These are phyloP conservation scores for Fusarium nurragi DNA, from an alignment of 2,329 filamentous ascomycete genomes.

Conservation along the genomic window DNA sequence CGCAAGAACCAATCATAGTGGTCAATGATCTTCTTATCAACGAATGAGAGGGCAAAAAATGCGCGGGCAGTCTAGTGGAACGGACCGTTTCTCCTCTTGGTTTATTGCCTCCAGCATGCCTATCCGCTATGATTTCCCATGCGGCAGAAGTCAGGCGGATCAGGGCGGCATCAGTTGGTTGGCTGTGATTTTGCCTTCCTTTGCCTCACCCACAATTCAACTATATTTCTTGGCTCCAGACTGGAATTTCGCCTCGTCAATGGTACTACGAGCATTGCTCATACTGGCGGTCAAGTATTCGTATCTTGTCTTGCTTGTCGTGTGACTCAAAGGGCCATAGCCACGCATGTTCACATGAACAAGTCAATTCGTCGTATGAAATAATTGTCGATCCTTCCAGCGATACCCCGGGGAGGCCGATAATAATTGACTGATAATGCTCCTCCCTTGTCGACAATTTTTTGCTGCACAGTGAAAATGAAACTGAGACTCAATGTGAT, in stretches of 20 bases:
- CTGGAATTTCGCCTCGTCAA: slow-evolving; percentile 31
- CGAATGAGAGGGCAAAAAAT: slow-evolving; percentile 11
- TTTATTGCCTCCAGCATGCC: slow-evolving; percentile 17
- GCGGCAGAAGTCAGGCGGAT: slow-evolving; percentile 28
- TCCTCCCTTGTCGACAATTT: slow-evolving; percentile 23
- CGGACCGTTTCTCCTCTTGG: slow-evolving; percentile 41
- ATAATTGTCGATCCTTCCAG: slow-evolving; percentile 26
- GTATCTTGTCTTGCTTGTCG: slow-evolving; percentile 24
- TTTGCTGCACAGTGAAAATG: slow-evolving; percentile 21
- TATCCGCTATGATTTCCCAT: slow-evolving; percentile 19
- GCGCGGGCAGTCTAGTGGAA: slow-evolving; percentile 41
- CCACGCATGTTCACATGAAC: slow-evolving; percentile 39
- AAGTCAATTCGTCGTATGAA: slow-evolving; percentile 19
- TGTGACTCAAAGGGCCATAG: slow-evolving; percentile 37
- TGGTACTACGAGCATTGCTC: slow-evolving; percentile 32
- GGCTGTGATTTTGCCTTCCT: slow-evolving; percentile 18
- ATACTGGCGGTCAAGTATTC: slow-evolving; percentile 39
- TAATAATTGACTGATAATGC: slow-evolving; percentile 28
- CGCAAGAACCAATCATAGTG: slow-evolving; percentile 34
- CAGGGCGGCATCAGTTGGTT: slow-evolving; percentile 36
- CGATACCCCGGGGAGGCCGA: slow-evolving; percentile 10
- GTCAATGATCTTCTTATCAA: slow-evolving; percentile 19
- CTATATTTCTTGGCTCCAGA: slow-evolving; percentile 13
- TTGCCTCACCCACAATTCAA: slow-evolving; percentile 33
- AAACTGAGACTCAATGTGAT: slow-evolving; percentile 25